These are phyloP conservation scores for Colletotrichum noveboracense DNA, from an alignment of 2,329 filamentous ascomycete genomes.

Conservation along the genomic window DNA sequence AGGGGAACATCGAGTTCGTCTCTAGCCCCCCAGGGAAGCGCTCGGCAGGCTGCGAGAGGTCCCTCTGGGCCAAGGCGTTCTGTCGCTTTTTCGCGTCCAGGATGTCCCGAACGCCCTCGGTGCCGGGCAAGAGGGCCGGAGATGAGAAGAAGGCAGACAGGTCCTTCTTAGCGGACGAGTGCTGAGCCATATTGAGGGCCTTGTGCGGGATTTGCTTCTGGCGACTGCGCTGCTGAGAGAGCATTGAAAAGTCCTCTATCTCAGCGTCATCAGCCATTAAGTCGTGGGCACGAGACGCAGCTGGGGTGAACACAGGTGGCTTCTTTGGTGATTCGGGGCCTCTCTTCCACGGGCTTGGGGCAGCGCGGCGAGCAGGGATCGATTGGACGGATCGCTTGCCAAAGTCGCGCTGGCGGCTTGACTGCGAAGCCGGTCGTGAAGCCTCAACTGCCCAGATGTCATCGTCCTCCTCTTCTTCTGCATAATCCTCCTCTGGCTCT, in stretches of 20 bases:
- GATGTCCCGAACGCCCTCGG: conserved; percentile 19
- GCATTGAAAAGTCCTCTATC: conserved; percentile 49
- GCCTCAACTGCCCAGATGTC: conserved; percentile 65
- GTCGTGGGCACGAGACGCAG: background rate
- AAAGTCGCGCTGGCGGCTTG: conserved; percentile 32
- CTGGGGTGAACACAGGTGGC: conserved; percentile 20
- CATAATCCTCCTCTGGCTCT: conserved; percentile 2
- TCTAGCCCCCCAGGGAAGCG: conserved; percentile 27
- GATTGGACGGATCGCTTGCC: conserved; percentile 28
- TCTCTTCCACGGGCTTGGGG: conserved; percentile 46
- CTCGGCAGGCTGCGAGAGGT: conserved; percentile 5
- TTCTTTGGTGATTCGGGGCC: conserved; percentile 21
- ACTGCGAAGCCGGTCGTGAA: conserved; percentile 38
- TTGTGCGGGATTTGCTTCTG: conserved; percentile 12
- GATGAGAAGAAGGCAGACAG: conserved; percentile 64
- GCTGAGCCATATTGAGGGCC: background rate
- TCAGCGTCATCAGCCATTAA: conserved; percentile 22
- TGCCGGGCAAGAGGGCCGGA: conserved; percentile 45
- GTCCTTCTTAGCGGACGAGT: conserved; percentile 32
- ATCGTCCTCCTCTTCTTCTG: conserved; percentile 47
- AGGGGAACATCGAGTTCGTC: conserved; percentile 46
- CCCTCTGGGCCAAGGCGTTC: background rate
- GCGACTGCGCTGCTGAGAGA: conserved; percentile 35
- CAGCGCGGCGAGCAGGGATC: conserved; percentile 22
- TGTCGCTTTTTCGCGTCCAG: conserved; percentile 15